Conservation (phyloP, 2,329 filamentous ascomycete genomes). For the Botrytis cinerea region DNA sequence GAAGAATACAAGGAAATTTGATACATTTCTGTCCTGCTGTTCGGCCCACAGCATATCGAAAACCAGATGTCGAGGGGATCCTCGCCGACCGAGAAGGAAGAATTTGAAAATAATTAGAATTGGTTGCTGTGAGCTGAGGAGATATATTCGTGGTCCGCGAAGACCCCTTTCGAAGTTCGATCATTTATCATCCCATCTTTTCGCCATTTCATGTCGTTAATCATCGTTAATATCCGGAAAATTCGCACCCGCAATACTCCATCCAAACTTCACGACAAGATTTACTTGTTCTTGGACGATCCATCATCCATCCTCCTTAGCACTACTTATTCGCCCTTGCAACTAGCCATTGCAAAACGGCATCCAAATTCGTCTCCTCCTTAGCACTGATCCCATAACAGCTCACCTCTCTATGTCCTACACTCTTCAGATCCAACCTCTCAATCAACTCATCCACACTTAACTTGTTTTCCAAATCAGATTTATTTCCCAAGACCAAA, state of each 20-base stretch:
- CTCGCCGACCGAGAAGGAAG: conserved; percentile 3
- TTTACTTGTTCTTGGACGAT: neutral
- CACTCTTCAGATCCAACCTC: conserved; percentile 82
- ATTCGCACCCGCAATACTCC: conserved; percentile 8
- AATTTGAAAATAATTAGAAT: conserved; percentile 26
- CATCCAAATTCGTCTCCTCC: conserved; percentile 97
- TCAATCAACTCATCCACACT: conserved; percentile 96
- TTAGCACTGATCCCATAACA: conserved; percentile 99
- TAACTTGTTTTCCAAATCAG: conserved; percentile 86
- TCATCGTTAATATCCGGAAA: conserved; percentile 38
- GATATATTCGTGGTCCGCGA: conserved; percentile 49
- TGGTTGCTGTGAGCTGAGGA: conserved; percentile 41
- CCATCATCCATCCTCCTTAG: neutral
- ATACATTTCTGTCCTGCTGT: conserved; percentile 16
- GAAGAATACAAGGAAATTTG: conserved; percentile 26
- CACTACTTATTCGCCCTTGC: conserved; percentile 74
- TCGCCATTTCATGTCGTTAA: conserved; percentile 51
- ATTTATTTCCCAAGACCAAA: conserved; percentile 95
- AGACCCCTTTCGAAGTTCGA: conserved; percentile 40
- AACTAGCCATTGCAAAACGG: conserved; percentile 94
- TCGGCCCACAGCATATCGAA: conserved; percentile 18
- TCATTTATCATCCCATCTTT: conserved; percentile 52
- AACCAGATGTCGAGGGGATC: neutral
- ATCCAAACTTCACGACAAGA: conserved; percentile 6
- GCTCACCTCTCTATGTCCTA: conserved; percentile 90